Conservation (phyloP, 2,329 filamentous ascomycete species). For the Colletotrichum nymphaeae region DNA sequence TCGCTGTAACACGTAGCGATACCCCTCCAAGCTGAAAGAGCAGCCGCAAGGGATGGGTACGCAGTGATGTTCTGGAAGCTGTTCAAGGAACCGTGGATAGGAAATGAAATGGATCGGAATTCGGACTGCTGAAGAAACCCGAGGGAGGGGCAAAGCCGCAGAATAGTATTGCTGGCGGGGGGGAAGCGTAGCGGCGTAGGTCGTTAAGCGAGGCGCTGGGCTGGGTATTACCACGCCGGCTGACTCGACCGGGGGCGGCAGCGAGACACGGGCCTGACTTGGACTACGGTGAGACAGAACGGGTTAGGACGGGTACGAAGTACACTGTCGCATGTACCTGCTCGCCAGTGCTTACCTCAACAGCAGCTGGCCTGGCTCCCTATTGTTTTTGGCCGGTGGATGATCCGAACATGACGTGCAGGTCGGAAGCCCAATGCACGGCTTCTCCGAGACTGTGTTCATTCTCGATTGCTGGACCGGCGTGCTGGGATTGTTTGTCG, state of each 20-base stretch:
- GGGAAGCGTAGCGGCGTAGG: background rate
- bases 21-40: background rate
- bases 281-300: conserved; percentile 14
- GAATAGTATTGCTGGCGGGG: background rate
- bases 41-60: background rate
- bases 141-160: conserved; percentile 19
- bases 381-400: background rate
- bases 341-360: background rate
- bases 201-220: conserved; percentile 16
- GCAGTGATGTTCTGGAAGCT: conserved; percentile 3
- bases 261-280: background rate
- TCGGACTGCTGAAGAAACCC: conserved; percentile 27
- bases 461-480: background rate
- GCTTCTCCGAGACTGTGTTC: background rate
- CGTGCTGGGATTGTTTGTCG: background rate
- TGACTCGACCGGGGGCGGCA: conserved; percentile 27
- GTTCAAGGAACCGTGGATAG: background rate
- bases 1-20: background rate
- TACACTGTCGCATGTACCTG: background rate
- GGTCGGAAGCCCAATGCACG: background rate
- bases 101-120: conserved; percentile 28
- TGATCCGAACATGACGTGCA: conserved; percentile 11
- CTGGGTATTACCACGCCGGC: background rate
- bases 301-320: background rate
- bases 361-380: too few relatives aligned